phyloP scores from a whole-genome alignment of 2,329 filamentous ascomycete genomes.

The Teratosphaeria pseudoeucalypti region DNA sequence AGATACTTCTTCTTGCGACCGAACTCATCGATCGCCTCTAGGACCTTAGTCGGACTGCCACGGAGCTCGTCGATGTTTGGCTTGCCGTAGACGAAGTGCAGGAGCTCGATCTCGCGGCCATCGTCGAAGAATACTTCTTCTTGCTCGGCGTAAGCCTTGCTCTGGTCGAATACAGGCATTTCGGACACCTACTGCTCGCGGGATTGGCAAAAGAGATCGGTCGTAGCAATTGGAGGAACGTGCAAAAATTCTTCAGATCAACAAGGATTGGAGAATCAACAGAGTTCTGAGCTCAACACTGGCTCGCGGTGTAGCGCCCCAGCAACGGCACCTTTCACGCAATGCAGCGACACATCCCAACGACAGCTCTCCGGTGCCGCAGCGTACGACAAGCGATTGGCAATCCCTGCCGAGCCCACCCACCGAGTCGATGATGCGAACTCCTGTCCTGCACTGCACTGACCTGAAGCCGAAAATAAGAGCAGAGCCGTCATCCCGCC shows the following conservation, averaged over 20 bases:
- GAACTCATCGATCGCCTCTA: slow-evolving; percentile 62
- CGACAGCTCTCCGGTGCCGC: neutral
- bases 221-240: neutral
- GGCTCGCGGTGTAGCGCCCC: neutral
- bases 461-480: neutral
- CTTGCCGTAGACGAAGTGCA: slow-evolving; percentile 57
- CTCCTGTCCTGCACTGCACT: neutral
- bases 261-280: neutral
- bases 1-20: slow-evolving; percentile 56
- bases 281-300: neutral
- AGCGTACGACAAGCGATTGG: neutral
- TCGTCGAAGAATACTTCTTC: slow-evolving; percentile 48
- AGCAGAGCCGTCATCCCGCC: slow-evolving; percentile 1
- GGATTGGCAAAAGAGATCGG: neutral
- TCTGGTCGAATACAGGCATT: slow-evolving; percentile 28
- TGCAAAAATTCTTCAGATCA: neutral
- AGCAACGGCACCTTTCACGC: neutral
- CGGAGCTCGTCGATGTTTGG: slow-evolving; percentile 53
- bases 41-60: slow-evolving; percentile 52
- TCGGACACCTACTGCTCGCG: neutral
- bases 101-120: slow-evolving; percentile 62
- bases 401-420: neutral
- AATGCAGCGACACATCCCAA: neutral
- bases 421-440: neutral
- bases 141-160: slow-evolving; percentile 39